A percentile compares a stretch with the other conserved stretches of the same genome.
These are phyloP conservation scores for Pleurozium schreberi DNA, from an alignment of 225 moss, liverwort and hornwort species.

Conservation along the genomic window DNA sequence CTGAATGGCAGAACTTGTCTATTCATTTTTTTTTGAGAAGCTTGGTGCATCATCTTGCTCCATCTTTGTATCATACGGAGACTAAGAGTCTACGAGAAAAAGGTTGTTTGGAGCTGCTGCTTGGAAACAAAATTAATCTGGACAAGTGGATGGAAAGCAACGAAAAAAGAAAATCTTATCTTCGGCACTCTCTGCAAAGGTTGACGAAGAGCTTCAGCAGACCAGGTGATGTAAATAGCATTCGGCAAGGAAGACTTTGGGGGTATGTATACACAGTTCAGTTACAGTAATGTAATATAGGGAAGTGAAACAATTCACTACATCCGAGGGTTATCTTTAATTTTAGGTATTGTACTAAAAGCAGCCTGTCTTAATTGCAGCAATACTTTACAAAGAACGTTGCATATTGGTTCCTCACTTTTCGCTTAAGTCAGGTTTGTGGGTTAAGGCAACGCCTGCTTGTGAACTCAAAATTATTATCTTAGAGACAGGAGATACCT, in stretches of 20 bases:
- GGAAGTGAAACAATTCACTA: neutral
- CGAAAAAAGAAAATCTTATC: neutral
- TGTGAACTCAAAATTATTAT: neutral
- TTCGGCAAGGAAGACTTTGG: neutral
- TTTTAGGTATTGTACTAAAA: neutral
- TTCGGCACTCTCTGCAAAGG: neutral
- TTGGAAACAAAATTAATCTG: neutral
- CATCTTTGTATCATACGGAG: neutral
- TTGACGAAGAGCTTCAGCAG: neutral
- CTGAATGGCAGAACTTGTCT: neutral
- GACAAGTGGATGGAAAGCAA: neutral
- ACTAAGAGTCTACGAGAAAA: neutral
- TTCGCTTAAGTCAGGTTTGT: neutral
- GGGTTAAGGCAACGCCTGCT: neutral
- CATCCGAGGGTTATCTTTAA: neutral
- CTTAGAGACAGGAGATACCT: neutral
- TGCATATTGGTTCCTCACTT: neutral
- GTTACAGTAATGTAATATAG: neutral
- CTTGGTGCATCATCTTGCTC: neutral
- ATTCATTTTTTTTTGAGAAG: neutral
- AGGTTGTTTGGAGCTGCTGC: neutral
- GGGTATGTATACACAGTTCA: neutral
- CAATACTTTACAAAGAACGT: neutral
- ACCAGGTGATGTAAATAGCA: neutral
- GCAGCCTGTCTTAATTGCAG: neutral